Evolutionary conservation across 495 filamentous ascomycete genomes (phyloP).

Genomic region (Neurospora sp.): DNA sequence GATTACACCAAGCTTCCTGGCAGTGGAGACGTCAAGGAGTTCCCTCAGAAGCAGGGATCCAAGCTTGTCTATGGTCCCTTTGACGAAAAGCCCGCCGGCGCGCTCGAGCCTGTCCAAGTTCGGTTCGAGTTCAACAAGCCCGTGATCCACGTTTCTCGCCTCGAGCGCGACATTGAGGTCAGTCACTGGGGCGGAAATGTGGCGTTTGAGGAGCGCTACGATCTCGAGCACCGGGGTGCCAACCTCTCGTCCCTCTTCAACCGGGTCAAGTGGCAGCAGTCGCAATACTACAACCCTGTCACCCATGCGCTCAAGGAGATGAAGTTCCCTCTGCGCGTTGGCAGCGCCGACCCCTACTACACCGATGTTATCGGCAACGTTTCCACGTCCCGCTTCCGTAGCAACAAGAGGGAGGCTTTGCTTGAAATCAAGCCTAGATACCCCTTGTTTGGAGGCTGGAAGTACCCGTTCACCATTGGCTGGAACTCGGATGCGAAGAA

Average conservation of each 20-base stretch:
- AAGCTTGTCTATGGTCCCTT: slow-evolving; percentile 93
- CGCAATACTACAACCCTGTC: slow-evolving; percentile 64
- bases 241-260: slow-evolving; percentile 75
- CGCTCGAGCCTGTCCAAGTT: slow-evolving; percentile 57
- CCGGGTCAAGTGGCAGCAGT: slow-evolving; percentile 70
- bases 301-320: slow-evolving; percentile 73
- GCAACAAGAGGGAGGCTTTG: slow-evolving; percentile 62
- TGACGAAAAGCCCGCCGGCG: slow-evolving; percentile 61
- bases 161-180: slow-evolving; percentile 88
- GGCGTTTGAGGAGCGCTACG: slow-evolving; percentile 88
- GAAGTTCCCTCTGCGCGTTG: slow-evolving; percentile 64
- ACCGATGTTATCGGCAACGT: slow-evolving; percentile 97
- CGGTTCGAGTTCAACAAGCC: slow-evolving; percentile 96
- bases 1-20: slow-evolving; percentile 70
- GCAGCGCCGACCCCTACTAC: slow-evolving; percentile 80
- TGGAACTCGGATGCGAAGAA: slow-evolving; percentile 79
- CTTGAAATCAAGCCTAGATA: slow-evolving; percentile 88
- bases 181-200: slow-evolving; percentile 97
- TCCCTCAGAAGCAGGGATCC: slow-evolving; percentile 72
- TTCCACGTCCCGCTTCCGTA: slow-evolving; percentile 81
- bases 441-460: slow-evolving; percentile 93
- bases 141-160: slow-evolving; percentile 57
- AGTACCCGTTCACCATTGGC: slow-evolving; percentile 88
- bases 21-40: slow-evolving; percentile 48
- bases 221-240: slow-evolving; percentile 75